A percentile compares a stretch with the other conserved stretches of the same genome.
phyloP scores from a whole-genome alignment of 495 filamentous ascomycete genomes.

The Talaromyces trachyspermus region DNA sequence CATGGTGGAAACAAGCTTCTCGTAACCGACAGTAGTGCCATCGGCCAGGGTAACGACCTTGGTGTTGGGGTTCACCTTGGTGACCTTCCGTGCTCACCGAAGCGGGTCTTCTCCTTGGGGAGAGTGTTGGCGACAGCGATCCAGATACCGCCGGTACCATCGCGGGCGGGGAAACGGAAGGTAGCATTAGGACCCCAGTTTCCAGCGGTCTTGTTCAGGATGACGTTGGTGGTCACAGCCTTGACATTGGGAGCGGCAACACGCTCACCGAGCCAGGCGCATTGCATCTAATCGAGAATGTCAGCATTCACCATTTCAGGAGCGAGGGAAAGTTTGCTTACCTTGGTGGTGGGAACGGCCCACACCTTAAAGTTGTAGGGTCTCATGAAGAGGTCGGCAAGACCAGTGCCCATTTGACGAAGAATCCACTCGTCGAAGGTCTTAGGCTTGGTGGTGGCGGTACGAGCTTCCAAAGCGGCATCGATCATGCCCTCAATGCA shows the following conservation, averaged over 20 bases:
- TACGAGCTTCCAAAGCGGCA: constrained; percentile 77
- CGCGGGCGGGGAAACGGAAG: constrained; percentile 94
- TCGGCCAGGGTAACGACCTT: constrained; percentile 78
- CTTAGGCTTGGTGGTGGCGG: constrained; percentile 82
- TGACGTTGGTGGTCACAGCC: constrained; percentile 87
- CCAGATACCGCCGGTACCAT: constrained; percentile 98
- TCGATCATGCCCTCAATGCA: constrained; percentile 98
- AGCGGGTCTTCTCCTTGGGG: constrained; percentile 82
- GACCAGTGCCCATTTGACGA: constrained; percentile 79
- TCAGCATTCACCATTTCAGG: neutral
- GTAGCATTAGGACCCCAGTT: constrained; percentile 98
- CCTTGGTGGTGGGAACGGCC: constrained; percentile 97
- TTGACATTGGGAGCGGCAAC: constrained; percentile 97
- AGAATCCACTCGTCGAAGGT: constrained; percentile 99
- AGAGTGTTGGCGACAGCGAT: constrained; percentile 93
- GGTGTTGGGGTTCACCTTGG: constrained; percentile 73
- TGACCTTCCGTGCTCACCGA: constrained; percentile 81
- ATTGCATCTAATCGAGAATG: constrained; percentile 80
- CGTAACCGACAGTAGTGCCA: constrained; percentile 85
- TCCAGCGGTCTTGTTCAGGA: constrained; percentile 91
- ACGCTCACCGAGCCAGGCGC: constrained; percentile 96
- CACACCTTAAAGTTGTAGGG: constrained; percentile 99
- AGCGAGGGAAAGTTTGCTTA: constrained; percentile 20
- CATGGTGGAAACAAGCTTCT: constrained; percentile 94
- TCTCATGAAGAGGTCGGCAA: constrained; percentile 97